These are phyloP conservation scores for Penicillium silybi DNA, from an alignment of 495 filamentous ascomycete species.

Conservation along the genomic window DNA sequence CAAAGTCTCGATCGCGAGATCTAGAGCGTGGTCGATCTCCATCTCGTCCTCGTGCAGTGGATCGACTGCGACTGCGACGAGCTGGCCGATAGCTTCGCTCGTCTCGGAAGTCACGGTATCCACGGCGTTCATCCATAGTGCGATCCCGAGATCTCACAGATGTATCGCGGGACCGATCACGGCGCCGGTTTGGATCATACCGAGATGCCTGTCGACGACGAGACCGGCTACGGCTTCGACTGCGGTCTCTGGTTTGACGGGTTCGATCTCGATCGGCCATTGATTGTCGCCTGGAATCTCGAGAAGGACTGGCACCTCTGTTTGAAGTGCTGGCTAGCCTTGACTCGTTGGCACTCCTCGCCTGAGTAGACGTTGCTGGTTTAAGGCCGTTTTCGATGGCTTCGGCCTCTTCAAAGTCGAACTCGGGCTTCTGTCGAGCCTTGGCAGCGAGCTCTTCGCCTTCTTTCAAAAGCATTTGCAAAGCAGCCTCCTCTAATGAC, in stretches of 20 bases:
- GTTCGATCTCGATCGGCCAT: conserved; percentile 28
- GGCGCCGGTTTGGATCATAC: conserved; percentile 32
- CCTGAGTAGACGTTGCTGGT: conserved; percentile 22
- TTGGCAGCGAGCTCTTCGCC: conserved; percentile 59
- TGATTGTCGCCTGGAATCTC: conserved; percentile 29
- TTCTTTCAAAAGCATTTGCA: conserved; percentile 55
- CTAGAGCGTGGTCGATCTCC: conserved; percentile 34
- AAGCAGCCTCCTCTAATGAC: conserved; percentile 53
- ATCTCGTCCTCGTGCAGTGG: conserved; percentile 22
- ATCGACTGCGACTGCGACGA: conserved; percentile 40
- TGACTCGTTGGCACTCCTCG: conserved; percentile 19
- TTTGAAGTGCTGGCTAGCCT: conserved; percentile 28
- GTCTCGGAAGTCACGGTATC: conserved; percentile 36
- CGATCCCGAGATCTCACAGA: conserved; percentile 37
- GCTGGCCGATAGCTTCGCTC: conserved; percentile 36
- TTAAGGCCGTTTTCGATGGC: conserved; percentile 46
- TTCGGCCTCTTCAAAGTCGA: conserved; percentile 53
- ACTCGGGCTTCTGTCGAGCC: conserved; percentile 52
- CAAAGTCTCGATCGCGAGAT: conserved; percentile 26
- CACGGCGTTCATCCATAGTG: conserved; percentile 29
- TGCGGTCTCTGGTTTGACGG: conserved; percentile 27
- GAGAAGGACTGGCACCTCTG: conserved; percentile 26
- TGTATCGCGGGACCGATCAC: conserved; percentile 31
- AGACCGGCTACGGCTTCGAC: conserved; percentile 33
- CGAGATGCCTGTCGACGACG: conserved; percentile 28